Evolutionary conservation across 306 rosid species (phyloP).

Genomic region (Quercus suber): DNA sequence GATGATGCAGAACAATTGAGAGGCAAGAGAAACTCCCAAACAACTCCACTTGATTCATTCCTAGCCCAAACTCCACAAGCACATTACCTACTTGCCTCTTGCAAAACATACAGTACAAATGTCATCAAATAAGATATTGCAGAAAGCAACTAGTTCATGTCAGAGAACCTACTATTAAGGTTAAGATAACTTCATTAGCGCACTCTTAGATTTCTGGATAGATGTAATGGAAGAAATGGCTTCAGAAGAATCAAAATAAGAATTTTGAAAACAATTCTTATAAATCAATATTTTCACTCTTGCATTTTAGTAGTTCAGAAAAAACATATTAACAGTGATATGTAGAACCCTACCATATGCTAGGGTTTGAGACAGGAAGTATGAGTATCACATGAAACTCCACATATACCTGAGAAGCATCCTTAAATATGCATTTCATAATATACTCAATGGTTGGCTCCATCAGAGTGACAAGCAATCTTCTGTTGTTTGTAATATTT

Average conservation of each 20-base stretch:
- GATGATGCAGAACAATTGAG: slow-evolving; percentile 80
- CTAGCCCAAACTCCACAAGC: slow-evolving; percentile 72
- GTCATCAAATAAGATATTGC: background rate
- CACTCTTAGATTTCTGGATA: slow-evolving; percentile 2
- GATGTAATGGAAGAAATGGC: slow-evolving; percentile 2
- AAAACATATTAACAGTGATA: slow-evolving; percentile 10
- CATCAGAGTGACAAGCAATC: slow-evolving; percentile 54
- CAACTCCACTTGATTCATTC: slow-evolving; percentile 47
- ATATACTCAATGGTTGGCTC: slow-evolving; percentile 89
- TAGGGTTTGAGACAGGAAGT: slow-evolving; percentile 14
- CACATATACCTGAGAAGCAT: slow-evolving; percentile 63
- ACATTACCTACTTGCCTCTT: slow-evolving; percentile 53
- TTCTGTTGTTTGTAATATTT: slow-evolving; percentile 36
- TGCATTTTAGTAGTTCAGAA: background rate
- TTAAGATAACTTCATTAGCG: slow-evolving; percentile 13
- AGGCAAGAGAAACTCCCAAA: slow-evolving; percentile 50
- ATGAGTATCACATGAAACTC: slow-evolving; percentile 12
- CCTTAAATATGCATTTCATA: slow-evolving; percentile 64
- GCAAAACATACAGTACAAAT: slow-evolving; percentile 15
- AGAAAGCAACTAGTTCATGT: slow-evolving; percentile 1
- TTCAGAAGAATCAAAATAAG: background rate
- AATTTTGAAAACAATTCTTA: background rate
- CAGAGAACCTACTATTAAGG: background rate
- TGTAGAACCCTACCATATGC: slow-evolving; percentile 5
- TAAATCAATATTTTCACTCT: background rate